These are phyloP conservation scores for Conringia planisiliqua DNA, from an alignment of 345 rosid species.

Conservation along the genomic window DNA sequence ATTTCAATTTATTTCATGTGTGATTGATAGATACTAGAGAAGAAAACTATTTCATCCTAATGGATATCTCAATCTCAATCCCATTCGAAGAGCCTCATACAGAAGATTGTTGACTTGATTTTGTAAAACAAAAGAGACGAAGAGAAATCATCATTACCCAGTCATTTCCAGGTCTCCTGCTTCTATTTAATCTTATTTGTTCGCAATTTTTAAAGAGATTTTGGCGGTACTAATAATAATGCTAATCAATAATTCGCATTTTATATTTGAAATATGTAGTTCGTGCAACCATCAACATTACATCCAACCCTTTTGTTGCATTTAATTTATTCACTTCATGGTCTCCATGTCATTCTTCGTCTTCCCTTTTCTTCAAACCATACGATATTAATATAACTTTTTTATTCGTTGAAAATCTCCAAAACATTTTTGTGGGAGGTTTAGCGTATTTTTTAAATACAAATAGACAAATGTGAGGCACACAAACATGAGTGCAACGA, in stretches of 20 bases:
- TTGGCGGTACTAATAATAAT: conserved; percentile 8
- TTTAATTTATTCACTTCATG: conserved; percentile 26
- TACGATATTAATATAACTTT: neutral
- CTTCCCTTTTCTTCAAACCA: neutral
- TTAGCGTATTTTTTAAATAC: neutral
- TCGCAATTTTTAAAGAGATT: neutral
- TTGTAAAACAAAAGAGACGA: neutral
- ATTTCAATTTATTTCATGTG: neutral
- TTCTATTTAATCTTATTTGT: conserved; percentile 2
- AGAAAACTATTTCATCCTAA: neutral
- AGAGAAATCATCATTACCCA: neutral
- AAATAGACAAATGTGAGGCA: conserved; percentile 31
- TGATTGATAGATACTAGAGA: neutral
- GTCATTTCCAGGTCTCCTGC: conserved; percentile 9
- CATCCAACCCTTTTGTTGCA: neutral
- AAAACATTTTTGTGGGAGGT: neutral
- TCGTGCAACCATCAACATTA: conserved; percentile 37
- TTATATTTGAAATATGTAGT: neutral
- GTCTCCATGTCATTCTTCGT: conserved; percentile 28
- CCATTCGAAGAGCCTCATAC: neutral
- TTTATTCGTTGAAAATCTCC: conserved; percentile 2
- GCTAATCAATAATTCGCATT: conserved; percentile 6
- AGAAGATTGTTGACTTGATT: conserved; percentile 6
- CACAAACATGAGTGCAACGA: conserved; percentile 29
- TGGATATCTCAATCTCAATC: conserved; percentile 1